Conservation (phyloP, 2,329 filamentous ascomycete genomes). For the Pyricularia grisea region DNA sequence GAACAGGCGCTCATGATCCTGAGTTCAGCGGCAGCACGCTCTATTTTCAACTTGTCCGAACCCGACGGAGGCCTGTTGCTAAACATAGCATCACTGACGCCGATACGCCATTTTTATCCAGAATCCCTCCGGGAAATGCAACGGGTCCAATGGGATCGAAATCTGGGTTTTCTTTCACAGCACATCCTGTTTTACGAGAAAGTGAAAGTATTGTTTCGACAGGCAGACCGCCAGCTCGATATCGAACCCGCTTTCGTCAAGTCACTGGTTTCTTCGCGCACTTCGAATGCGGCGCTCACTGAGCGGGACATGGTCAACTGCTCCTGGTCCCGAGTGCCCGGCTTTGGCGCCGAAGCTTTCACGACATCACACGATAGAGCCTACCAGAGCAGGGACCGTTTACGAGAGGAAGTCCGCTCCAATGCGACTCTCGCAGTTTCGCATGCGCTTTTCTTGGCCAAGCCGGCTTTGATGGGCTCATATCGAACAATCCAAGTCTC, state of each 20-base stretch:
- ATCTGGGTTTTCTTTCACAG: background rate
- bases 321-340: background rate
- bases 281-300: background rate
- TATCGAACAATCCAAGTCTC: no score
- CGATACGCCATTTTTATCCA: background rate
- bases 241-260: background rate
- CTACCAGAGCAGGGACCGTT: background rate
- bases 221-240: background rate
- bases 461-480: background rate
- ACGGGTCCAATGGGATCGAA: background rate
- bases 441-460: background rate
- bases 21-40: constrained; percentile 30
- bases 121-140: background rate
- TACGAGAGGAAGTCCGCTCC: background rate
- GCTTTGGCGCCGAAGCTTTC: background rate
- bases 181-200: background rate
- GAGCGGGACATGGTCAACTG: background rate
- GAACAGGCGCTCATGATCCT: constrained; percentile 42
- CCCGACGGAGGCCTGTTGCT: constrained; percentile 22
- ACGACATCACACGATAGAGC: background rate
- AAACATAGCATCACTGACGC: constrained; percentile 24
- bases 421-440: background rate
- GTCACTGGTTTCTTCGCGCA: background rate
- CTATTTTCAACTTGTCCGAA: constrained; percentile 19
- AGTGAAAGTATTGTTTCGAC: background rate